These are phyloP conservation scores for Spencermartinsiella europaea DNA, from an alignment of 805 yeast species.

Conservation along the genomic window DNA sequence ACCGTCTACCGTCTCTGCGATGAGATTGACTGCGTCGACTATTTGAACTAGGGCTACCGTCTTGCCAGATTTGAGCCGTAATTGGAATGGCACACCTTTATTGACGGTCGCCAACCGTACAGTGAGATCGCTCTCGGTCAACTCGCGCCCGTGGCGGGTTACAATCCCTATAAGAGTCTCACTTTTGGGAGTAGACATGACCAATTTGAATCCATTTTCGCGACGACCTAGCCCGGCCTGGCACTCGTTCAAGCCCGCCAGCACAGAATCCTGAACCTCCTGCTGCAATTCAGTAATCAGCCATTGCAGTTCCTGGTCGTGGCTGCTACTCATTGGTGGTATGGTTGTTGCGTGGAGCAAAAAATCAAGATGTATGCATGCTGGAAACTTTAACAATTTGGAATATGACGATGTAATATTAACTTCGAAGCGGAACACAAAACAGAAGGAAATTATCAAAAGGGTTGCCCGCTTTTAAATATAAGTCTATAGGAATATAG, in stretches of 20 bases:
- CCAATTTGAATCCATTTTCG: slow-evolving; percentile 20
- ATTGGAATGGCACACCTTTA: slow-evolving; percentile 11
- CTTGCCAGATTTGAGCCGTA: slow-evolving; percentile 7
- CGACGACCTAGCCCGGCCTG: slow-evolving; percentile 12
- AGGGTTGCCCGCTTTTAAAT: too few relatives aligned
- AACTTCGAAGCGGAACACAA: too few relatives aligned
- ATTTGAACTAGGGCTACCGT: slow-evolving; percentile 16
- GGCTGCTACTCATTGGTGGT: not conserved
- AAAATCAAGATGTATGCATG: too few relatives aligned
- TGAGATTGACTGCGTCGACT: slow-evolving; percentile 17
- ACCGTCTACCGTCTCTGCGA: slow-evolving; percentile 10
- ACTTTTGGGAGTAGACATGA: slow-evolving; percentile 19
- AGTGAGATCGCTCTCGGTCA: slow-evolving; percentile 15
- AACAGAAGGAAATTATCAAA: too few relatives aligned
- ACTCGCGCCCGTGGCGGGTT: slow-evolving; percentile 15
- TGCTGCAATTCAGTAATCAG: slow-evolving; percentile 15
- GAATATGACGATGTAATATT: too few relatives aligned
- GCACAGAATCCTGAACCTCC: slow-evolving; percentile 12
- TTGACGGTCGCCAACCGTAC: slow-evolving; percentile 15
- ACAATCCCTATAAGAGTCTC: slow-evolving; percentile 24
- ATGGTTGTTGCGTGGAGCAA: too few relatives aligned
- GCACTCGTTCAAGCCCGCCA: slow-evolving; percentile 19
- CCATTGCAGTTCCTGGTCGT: slow-evolving; percentile 18
- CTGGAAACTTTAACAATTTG: too few relatives aligned
- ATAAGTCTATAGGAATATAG: too few relatives aligned